These are phyloP conservation scores for Macrotyloma uniflorum DNA, from an alignment of 306 rosid genomes.

Conservation along the genomic window DNA sequence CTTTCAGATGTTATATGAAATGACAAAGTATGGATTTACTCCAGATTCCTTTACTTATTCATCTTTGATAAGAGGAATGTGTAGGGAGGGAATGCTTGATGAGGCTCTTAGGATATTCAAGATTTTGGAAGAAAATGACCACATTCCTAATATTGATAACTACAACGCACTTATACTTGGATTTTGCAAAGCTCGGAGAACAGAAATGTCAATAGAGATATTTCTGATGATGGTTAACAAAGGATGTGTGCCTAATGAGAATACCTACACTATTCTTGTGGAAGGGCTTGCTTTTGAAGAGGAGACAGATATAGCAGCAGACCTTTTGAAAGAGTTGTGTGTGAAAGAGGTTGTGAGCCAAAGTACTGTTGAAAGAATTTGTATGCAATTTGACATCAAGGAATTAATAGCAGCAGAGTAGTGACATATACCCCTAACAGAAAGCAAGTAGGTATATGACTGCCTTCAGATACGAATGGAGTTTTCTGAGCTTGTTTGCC, in stretches of 20 bases:
- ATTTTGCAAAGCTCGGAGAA: constrained; percentile 70
- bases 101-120: constrained; percentile 76
- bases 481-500: constrained; percentile 29
- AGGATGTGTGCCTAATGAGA: constrained; percentile 77
- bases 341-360: constrained; percentile 61
- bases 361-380: constrained; percentile 71
- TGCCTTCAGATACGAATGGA: constrained; percentile 31
- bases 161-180: constrained; percentile 85
- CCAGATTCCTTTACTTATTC: constrained; percentile 86
- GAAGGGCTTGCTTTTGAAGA: constrained; percentile 84
- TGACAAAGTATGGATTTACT: constrained; percentile 72
- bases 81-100: constrained; percentile 85
- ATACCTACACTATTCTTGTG: constrained; percentile 75
- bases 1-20: constrained; percentile 81
- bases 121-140: constrained; percentile 72
- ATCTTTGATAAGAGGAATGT: constrained; percentile 86
- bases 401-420: constrained; percentile 42
- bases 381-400: constrained; percentile 70
- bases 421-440: constrained; percentile 14
- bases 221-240: constrained; percentile 67
- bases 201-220: constrained; percentile 64
- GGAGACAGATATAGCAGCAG: constrained; percentile 62
- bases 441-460: constrained; percentile 33
- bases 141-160: constrained; percentile 64
- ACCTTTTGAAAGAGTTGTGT: constrained; percentile 63